Evolutionary conservation across 495 filamentous ascomycete genomes (phyloP), one percentile per base, ranked within the genome.

Genomic region (Barbatosphaeria neglecta): DNA sequence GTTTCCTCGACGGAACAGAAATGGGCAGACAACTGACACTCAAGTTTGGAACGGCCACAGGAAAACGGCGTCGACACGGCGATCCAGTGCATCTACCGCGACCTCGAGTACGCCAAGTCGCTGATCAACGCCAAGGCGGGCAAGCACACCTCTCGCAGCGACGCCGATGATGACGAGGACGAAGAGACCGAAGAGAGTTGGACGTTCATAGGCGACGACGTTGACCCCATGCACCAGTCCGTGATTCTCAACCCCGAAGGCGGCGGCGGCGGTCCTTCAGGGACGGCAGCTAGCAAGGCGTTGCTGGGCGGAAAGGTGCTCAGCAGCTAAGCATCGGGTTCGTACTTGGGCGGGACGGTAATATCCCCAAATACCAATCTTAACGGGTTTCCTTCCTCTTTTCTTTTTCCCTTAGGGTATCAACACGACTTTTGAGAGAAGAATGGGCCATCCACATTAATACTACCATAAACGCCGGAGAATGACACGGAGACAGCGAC

Each of bases 101-200:
- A 97, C 60, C 74, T 98, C 35, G 92, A 97, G 58, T 96, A 97
- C 49, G 93, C 92, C n/a, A 85, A 81, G 60, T 83, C 82, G 17
- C 69, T 96, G 44, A 84, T 94, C 64, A 85, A 83, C 60, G 58
- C 67, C 41, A 71, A 72, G 47, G 45, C 61, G 24, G 69, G 70
- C 48, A 72, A 69, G 61, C 66, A 69, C 43, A 54, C 51, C 66
- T 74, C 40, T 72, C 78, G 23, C 75, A 82, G 52, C 75, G 77
- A 42, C 9, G 39, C 11, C 3, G 39, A 24, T 22, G 39, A 41
- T 2, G 39, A 24, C 39, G 39, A 41, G 1, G 39, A 41, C 22
- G 39, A 41, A 3, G 39, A 41, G 22, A 22, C 39, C 4, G 78
- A 79, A 48, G 78, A 82, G 58, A 78, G 71, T 43, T 88, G 84